Percentiles rank a stretch among this genome's conserved stretches.
phyloP scores from a whole-genome alignment of 495 filamentous ascomycete species.

The Ramalina intermedia region DNA sequence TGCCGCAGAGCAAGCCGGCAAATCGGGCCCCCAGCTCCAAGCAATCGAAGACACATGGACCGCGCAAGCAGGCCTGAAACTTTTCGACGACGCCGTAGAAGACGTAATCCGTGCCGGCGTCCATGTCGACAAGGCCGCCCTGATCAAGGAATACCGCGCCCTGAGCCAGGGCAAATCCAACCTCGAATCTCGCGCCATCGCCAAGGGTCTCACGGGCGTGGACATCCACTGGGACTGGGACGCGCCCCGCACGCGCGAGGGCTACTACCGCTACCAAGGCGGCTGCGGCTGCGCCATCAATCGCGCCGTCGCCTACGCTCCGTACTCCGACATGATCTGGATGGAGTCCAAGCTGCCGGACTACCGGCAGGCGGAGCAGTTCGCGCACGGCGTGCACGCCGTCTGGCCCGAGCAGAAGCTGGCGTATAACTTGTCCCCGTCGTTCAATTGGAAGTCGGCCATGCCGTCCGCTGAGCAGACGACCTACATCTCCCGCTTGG shows the following conservation, averaged over 20 bases:
- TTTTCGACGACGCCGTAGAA: slow-evolving; percentile 78
- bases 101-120: slow-evolving; percentile 59
- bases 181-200: slow-evolving; percentile 66
- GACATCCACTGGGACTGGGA: slow-evolving; percentile 95
- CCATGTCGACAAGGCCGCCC: slow-evolving; percentile 49
- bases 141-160: slow-evolving; percentile 49
- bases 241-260: slow-evolving; percentile 75
- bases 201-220: slow-evolving; percentile 63
- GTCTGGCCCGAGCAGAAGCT: slow-evolving; percentile 97
- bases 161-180: slow-evolving; percentile 72
- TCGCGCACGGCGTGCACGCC: slow-evolving; percentile 85
- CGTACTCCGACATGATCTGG: slow-evolving; percentile 92
- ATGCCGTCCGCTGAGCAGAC: slow-evolving; percentile 89
- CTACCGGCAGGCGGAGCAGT: slow-evolving; percentile 82
- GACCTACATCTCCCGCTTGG: slow-evolving; percentile 89
- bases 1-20: slow-evolving; percentile 68
- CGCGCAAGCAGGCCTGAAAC: slow-evolving; percentile 68
- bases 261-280: slow-evolving; percentile 83
- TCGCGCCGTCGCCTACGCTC: slow-evolving; percentile 81
- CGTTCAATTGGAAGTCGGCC: slow-evolving; percentile 98
- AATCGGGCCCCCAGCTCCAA: slow-evolving; percentile 67
- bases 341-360: slow-evolving; percentile 98
- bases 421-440: slow-evolving; percentile 93
- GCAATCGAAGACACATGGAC: slow-evolving; percentile 87
- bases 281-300: slow-evolving; percentile 88